phyloP scores from a whole-genome alignment of 2,329 filamentous ascomycete genomes.

The Eutypa lata region DNA sequence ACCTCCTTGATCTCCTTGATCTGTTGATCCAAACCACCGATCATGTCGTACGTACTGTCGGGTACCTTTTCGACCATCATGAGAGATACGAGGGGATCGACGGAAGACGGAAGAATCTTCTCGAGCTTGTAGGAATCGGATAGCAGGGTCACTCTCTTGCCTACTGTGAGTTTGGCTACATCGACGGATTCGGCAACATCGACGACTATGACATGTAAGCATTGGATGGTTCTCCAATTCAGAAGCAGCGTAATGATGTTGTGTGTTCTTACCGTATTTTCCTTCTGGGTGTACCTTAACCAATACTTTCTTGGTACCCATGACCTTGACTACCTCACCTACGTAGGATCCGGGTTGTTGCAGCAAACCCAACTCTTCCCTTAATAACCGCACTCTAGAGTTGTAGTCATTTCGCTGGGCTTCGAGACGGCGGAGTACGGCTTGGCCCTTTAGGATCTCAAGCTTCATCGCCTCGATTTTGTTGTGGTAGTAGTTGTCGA shows the following conservation, averaged over 20 bases:
- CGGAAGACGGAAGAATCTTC: constrained; percentile 96
- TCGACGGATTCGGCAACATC: constrained; percentile 94
- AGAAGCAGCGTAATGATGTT: background rate
- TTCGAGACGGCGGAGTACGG: constrained; percentile 88
- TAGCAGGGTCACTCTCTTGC: constrained; percentile 94
- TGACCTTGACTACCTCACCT: constrained; percentile 99
- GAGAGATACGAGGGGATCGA: constrained; percentile 95
- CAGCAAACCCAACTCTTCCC: constrained; percentile 91
- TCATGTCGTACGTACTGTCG: constrained; percentile 99
- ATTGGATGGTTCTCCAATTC: background rate
- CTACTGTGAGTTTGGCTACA: constrained; percentile 90
- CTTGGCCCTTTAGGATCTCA: constrained; percentile 98
- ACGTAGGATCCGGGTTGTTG: constrained; percentile 98
- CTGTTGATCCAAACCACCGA: constrained; percentile 95
- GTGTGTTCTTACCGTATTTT: constrained; percentile 82
- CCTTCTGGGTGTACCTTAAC: constrained; percentile 99
- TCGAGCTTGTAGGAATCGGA: constrained; percentile 99
- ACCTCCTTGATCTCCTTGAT: constrained; percentile 99
- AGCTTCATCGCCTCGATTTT: constrained; percentile 99
- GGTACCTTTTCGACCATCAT: constrained; percentile 99
- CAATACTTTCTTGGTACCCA: constrained; percentile 98
- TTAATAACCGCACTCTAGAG: constrained; percentile 87
- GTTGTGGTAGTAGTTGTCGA: constrained; percentile 99
- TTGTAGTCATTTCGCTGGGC: constrained; percentile 99
- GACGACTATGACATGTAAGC: constrained; percentile 63